Evolutionary conservation across 176 grass and related monocot genomes (phyloP), one percentile per base, ranked within the genome.

Genomic region (Oryza australiensis): DNA sequence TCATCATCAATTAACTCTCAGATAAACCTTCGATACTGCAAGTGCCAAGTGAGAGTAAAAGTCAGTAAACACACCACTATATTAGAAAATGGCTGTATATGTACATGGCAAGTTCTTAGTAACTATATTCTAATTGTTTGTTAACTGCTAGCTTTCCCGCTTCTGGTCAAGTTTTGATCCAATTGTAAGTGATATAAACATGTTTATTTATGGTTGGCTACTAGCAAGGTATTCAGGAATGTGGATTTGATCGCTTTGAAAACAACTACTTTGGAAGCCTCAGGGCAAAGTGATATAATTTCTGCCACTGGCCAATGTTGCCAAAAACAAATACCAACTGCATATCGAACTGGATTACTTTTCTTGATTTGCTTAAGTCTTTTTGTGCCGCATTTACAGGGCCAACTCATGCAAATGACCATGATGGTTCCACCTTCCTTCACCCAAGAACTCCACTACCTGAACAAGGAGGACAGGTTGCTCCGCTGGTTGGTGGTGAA

Each of bases 341-440:
- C 68, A 84, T 7, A 6, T 6, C 28, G 1, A 60, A 20, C 1
- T 3, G 11, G 33, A 9, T 22, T 68, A 72, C 15, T 55, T 26
- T 70, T 72, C 32, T 64, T 68, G 29, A 2, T 73, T 20, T 80
- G 43, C 28, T 57, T 43, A 75, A 73, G 23, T 10, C 10, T 40
- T 37, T 43, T 63, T 62, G 62, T 71, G 3, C 72, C 35, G 16
- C 32, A 12, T 87, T 73, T 91, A 43, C 87, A 98, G 96, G 96
- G 96, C 79, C 89, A 91, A 68, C 87, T 98, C 37, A 90, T 98
- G 93, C 96, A 95, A 85, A 80, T 98, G 90, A 92, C 96, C 26
- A 86, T 98, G 88, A 95, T 95, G 90, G 93, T 93, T 77, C 96
- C 96, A 63, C 89, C 93, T 18, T 84, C 84, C 68, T 93, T 98